These are phyloP conservation scores for Phaffia australis DNA, from an alignment of 768 basidiomycete genomes.

Conservation along the genomic window DNA sequence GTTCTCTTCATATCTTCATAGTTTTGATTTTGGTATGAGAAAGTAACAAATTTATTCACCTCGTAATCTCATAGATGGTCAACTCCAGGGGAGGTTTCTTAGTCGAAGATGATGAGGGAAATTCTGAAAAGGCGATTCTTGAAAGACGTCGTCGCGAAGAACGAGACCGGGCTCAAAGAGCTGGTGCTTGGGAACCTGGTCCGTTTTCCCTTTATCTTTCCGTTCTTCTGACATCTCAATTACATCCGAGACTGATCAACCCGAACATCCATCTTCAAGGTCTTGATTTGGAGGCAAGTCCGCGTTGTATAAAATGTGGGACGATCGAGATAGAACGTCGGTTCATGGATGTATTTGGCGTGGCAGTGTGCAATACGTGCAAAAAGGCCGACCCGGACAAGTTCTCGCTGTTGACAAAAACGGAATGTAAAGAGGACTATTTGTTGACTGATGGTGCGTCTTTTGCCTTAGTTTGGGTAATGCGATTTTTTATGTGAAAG, in stretches of 20 bases:
- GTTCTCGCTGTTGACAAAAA: constrained; percentile 92
- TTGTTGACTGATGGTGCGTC: constrained; percentile 77
- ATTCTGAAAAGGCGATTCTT: constrained; percentile 47
- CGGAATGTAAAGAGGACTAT: constrained; percentile 97
- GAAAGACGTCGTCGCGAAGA: constrained; percentile 65
- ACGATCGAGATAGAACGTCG: constrained; percentile 80
- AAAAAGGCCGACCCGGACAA: constrained; percentile 82
- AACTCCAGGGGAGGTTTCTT: constrained; percentile 95
- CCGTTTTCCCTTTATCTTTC: background rate
- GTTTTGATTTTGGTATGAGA: background rate
- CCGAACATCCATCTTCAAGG: constrained; percentile 44
- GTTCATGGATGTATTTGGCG: constrained; percentile 66
- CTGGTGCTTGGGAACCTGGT: constrained; percentile 45
- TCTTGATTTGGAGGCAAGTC: constrained; percentile 59
- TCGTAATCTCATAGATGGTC: constrained; percentile 48
- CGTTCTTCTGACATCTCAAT: constrained; percentile 2
- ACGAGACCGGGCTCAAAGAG: constrained; percentile 54
- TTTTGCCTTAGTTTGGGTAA: background rate
- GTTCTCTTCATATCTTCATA: background rate
- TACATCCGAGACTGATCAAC: background rate
- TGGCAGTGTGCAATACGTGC: constrained; percentile 77
- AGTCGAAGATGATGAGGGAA: constrained; percentile 63
- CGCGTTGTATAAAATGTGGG: constrained; percentile 74
- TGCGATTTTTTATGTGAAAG: background rate
- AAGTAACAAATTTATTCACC: background rate